Base-by-base conservation (phyloP, 108 stramenopile species). In the Skeletonema grethae region DNA sequence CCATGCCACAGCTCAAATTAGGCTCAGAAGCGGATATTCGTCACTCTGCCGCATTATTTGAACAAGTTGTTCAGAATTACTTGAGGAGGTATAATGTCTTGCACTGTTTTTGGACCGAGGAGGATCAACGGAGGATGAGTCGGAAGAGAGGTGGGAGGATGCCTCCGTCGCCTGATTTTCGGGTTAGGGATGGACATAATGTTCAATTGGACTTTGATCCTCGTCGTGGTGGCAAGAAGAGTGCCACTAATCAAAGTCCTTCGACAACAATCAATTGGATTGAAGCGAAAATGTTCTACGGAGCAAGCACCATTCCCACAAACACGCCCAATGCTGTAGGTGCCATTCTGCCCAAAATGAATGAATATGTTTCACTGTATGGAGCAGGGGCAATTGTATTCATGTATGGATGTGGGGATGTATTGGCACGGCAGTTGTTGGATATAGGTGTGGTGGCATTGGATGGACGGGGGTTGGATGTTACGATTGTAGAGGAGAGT, bases 201-300 rank as follows among this genome's bases (percentile, higher is more conserved):
- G 57, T 64, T 5, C 48, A 32, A 20, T 34, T 75, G 6, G 16
- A 25, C 22, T 75, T 66, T 41, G 39, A 5, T 66, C 3, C 3
- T 43, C 18, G 5, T 56, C 16, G 36, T 34, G 41, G 56, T 67
- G 60, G 57, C n/a, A 75, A 24, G 12, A 55, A 53, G 43, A 10
- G 5, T 28, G 31, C 43, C 34, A 6, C 15, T 12, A 6, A 50
- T 24, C 7, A 20, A 31, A 39, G 24, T 28, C 25, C 25, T 28
- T 28, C 1, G 25, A 28, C 55, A 43, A 80, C 35, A 29, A 85
- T 91, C 59, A 53, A 86, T 63, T 91, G 90, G 90, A 82, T 90
- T 13, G 88, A 92, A 63, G 88, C 72, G 62, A 92, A 92, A 80
- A 92, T 90, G 88, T 92, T 89, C 69, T 92, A 90, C 67, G 91